Conservation (phyloP, 2,329 filamentous ascomycete species). For the Lasiodiplodia citricola region DNA sequence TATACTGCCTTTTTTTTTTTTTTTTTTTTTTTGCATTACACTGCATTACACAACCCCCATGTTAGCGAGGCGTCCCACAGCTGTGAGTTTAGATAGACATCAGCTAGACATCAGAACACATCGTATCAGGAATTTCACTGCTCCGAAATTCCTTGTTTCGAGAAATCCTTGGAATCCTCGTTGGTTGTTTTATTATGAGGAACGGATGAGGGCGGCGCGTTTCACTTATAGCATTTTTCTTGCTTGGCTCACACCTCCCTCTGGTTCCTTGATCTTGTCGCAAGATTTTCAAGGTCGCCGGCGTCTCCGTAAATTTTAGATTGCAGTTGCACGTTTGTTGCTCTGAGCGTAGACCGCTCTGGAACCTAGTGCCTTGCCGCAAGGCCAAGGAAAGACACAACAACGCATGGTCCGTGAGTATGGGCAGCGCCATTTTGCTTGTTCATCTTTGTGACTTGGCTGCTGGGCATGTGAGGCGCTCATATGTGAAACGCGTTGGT, state of each 20-base stretch:
- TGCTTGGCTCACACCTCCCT: neutral
- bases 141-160: neutral
- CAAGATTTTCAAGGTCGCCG: neutral
- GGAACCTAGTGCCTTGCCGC: neutral
- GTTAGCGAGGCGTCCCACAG: neutral
- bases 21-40: neutral
- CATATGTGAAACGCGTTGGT: too few relatives aligned
- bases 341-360: slow-evolving; percentile 5
- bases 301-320: neutral
- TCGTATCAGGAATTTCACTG: neutral
- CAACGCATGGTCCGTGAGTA: too few relatives aligned
- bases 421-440: too few relatives aligned
- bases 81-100: neutral
- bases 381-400: too few relatives aligned
- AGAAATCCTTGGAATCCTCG: neutral
- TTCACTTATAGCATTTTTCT: neutral
- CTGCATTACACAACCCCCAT: neutral
- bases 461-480: too few relatives aligned
- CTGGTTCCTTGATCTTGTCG: neutral
- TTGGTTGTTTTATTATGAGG: neutral
- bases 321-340: neutral
- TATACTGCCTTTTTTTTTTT: neutral
- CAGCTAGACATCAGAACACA: neutral
- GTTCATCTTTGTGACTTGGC: too few relatives aligned
- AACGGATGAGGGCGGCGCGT: neutral